Evolutionary conservation across 441 rosid genomes (phyloP), one percentile per base, ranked within the genome.

Genomic region (Pelargonium citronellum): DNA sequence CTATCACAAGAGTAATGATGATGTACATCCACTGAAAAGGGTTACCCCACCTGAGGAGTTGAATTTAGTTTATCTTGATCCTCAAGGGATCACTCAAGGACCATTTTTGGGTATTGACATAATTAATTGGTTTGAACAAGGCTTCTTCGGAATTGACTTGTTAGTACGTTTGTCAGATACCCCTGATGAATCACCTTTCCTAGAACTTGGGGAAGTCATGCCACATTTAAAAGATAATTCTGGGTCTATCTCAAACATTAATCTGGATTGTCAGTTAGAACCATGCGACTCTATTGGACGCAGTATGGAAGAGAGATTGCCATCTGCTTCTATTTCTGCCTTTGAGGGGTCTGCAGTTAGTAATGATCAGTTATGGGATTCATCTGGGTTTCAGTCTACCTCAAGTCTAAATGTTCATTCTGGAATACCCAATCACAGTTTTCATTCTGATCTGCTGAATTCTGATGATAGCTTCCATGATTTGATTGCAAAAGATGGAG

Each of bases 401-500:
- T 76, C 83, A 19, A 53, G 70, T 77, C 86, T 75, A 72, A 70
- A 74, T 79, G 76, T 71, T 65, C 79, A 70, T 30, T 73, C 83
- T 12, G 78, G 75, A 63, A 71, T 67, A 47, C 69, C 82, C 53
- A 89, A 85, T 69, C 75, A 79, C 64, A 84, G 84, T 58, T 73
- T 44, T 75, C 77, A 78, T 49, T 79, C 71, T 70, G 81, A 72
- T 65, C 79, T 67, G 69, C 75, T 74, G 49, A 75, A 66, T 75
- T 67, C 80, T 72, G 87, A 84, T 58, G 87, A 73, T 67, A 81
- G 73, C 61, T 85, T 86, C 72, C 79, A 80, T 67, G 87, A 84
- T 75, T 79, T 82, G 73, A 77, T 72, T 73, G 80, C 82, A 1
- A 87, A 81, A 67, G 89, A 86, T 74, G 96, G 88, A 83, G 96